Evolutionary conservation across 106 monocot genomes (phyloP).

Genomic region (Ottelia alismoides): DNA sequence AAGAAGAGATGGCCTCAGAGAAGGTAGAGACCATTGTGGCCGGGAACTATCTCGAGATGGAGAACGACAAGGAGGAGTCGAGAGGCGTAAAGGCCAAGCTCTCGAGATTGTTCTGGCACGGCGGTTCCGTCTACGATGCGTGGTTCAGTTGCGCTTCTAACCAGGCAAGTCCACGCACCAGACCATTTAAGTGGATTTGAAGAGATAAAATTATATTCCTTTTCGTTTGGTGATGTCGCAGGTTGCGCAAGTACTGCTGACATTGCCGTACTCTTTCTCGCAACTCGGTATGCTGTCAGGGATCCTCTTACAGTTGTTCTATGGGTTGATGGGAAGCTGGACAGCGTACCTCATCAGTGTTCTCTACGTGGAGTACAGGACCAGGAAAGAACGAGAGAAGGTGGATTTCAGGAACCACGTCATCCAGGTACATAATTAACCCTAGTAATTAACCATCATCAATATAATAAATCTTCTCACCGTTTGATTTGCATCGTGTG

Average conservation of each 20-base stretch:
- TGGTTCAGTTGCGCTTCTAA: slow-evolving; percentile 86
- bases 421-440: too few species aligned
- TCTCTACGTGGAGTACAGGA: slow-evolving; percentile 75
- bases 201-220: too few species aligned
- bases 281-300: slow-evolving; percentile 75
- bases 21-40: slow-evolving; percentile 74
- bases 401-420: slow-evolving; percentile 76
- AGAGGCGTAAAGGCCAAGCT: slow-evolving; percentile 27
- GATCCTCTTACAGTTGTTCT: slow-evolving; percentile 60
- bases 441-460: too few species aligned
- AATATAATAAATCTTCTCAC: too few species aligned
- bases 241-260: slow-evolving; percentile 82
- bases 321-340: slow-evolving; percentile 84
- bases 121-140: slow-evolving; percentile 76
- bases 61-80: slow-evolving; percentile 22
- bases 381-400: slow-evolving; percentile 73
- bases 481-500: too few species aligned
- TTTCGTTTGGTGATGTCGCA: too few species aligned
- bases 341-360: slow-evolving; percentile 78
- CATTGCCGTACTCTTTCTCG: slow-evolving; percentile 79
- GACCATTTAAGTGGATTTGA: too few species aligned
- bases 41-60: slow-evolving; percentile 79
- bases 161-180: too few species aligned
- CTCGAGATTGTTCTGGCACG: slow-evolving; percentile 61
- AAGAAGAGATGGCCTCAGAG: slow-evolving; percentile 53